A percentile compares a stretch with the other conserved stretches of the same genome.
Evolutionary conservation across 345 rosid genomes (phyloP).

Genomic region (Turritis glabra): DNA sequence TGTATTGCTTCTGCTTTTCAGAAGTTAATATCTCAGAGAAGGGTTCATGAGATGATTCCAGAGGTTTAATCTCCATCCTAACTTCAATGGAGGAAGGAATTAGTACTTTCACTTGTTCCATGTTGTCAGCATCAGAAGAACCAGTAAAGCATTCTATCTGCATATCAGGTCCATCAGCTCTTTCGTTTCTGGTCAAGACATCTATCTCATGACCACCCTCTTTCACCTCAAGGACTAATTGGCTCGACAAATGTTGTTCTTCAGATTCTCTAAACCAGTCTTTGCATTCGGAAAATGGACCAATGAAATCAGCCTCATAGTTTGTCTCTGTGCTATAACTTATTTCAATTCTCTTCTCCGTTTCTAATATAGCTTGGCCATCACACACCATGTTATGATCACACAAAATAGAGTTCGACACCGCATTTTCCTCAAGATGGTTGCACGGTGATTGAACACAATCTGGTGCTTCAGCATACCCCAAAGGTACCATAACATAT

Average conservation of each 20-base stretch:
- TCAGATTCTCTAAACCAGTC: conserved; percentile 35
- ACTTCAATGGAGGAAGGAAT: conserved; percentile 35
- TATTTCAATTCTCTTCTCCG: conserved; percentile 30
- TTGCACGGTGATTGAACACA: conserved; percentile 35
- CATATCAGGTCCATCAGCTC: conserved; percentile 24
- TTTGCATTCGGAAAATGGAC: conserved; percentile 25
- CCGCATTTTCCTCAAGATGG: conserved; percentile 31
- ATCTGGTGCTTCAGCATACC: conserved; percentile 30
- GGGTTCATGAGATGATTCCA: conserved; percentile 22
- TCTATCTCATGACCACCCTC: conserved; percentile 37
- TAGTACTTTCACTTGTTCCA: conserved; percentile 27
- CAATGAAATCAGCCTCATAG: conserved; percentile 21
- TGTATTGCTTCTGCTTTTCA: conserved; percentile 27
- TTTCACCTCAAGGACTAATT: conserved; percentile 28
- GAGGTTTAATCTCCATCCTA: conserved; percentile 32
- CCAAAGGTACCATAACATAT: not conserved
- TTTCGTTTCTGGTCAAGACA: conserved; percentile 28
- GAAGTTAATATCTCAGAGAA: conserved; percentile 20
- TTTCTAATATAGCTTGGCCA: conserved; percentile 34
- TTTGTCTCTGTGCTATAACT: conserved; percentile 20
- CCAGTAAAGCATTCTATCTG: conserved; percentile 23
- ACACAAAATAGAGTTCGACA: conserved; percentile 15
- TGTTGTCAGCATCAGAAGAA: conserved; percentile 18
- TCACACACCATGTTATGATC: conserved; percentile 36
- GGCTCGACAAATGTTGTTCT: conserved; percentile 31